These are phyloP conservation scores for Pythium rhizo-oryzae DNA, from an alignment of 352 stramenopile species.

Conservation along the genomic window DNA sequence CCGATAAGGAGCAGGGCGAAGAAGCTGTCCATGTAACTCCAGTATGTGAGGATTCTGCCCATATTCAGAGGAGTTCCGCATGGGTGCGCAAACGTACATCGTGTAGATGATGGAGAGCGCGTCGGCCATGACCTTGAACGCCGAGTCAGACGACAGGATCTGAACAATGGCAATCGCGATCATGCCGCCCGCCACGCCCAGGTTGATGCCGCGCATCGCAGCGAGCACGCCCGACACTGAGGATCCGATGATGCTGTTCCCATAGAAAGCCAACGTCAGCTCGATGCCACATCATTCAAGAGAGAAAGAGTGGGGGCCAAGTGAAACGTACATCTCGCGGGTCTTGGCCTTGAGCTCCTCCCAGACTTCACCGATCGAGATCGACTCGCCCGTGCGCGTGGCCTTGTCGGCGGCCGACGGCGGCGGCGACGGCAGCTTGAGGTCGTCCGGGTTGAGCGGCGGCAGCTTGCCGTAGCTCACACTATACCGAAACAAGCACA, in stretches of 20 bases:
- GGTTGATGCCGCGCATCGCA: slow-evolving; percentile 78
- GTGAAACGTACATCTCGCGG: slow-evolving; percentile 63
- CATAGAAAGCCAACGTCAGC: slow-evolving; percentile 12
- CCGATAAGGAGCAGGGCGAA: slow-evolving; percentile 83
- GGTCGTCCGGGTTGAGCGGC: slow-evolving; percentile 83
- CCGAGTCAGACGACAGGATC: slow-evolving; percentile 67
- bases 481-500: slow-evolving; percentile 27
- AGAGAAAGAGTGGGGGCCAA: background rate
- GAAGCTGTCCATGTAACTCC: slow-evolving; percentile 43
- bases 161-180: slow-evolving; percentile 69
- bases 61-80: background rate
- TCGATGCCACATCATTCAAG: background rate
- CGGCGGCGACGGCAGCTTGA: slow-evolving; percentile 78
- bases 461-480: slow-evolving; percentile 77
- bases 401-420: slow-evolving; percentile 78
- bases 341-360: slow-evolving; percentile 83
- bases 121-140: slow-evolving; percentile 76
- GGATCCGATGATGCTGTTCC: slow-evolving; percentile 70
- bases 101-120: slow-evolving; percentile 84
- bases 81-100: slow-evolving; percentile 51
- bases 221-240: slow-evolving; percentile 80
- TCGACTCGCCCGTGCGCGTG: slow-evolving; percentile 59
- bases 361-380: slow-evolving; percentile 86
- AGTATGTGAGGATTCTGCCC: background rate
- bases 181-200: slow-evolving; percentile 76